Conservation (phyloP, 2,329 filamentous ascomycete species). For the Aspergillus jensenii region DNA sequence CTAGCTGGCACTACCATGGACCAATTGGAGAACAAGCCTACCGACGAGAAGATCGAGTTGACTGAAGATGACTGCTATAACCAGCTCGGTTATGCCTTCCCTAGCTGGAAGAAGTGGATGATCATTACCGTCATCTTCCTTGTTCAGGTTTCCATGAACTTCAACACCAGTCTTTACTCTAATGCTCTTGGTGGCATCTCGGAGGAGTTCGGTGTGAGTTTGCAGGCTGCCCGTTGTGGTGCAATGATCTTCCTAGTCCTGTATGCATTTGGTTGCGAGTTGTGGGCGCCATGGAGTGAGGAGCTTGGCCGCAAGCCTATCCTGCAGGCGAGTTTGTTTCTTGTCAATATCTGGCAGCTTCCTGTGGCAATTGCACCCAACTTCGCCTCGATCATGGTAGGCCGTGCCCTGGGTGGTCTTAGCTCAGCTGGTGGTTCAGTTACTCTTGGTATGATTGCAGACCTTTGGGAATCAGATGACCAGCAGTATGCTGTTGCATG, state of each 20-base stretch:
- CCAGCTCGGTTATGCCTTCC: slow-evolving; percentile 64
- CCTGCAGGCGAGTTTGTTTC: slow-evolving; percentile 68
- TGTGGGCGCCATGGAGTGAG: slow-evolving; percentile 87
- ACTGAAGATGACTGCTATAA: slow-evolving; percentile 63
- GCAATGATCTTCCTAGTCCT: slow-evolving; percentile 75
- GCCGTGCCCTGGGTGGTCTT: slow-evolving; percentile 68
- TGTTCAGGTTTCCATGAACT: slow-evolving; percentile 76
- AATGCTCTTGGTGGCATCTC: slow-evolving; percentile 67
- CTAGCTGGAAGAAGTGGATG: slow-evolving; percentile 67
- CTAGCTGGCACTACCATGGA: slow-evolving; percentile 18
- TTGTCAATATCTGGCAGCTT: slow-evolving; percentile 77
- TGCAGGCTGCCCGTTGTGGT: slow-evolving; percentile 68
- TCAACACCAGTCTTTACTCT: slow-evolving; percentile 73
- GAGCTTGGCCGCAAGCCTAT: slow-evolving; percentile 77
- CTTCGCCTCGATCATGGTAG: slow-evolving; percentile 68
- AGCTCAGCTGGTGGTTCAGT: slow-evolving; percentile 72
- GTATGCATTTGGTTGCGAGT: slow-evolving; percentile 83
- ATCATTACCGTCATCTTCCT: slow-evolving; percentile 72
- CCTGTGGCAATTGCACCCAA: slow-evolving; percentile 72
- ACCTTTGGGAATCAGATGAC: slow-evolving; percentile 68
- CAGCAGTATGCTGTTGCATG: slow-evolving; percentile 76
- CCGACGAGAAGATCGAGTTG: slow-evolving; percentile 36
- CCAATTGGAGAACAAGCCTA: slow-evolving; percentile 26
- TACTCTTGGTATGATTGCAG: slow-evolving; percentile 72
- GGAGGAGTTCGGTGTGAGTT: slow-evolving; percentile 66